Base-by-base conservation (phyloP, 768 basidiomycete genomes). In the Sporobolomyces pararoseus region DNA sequence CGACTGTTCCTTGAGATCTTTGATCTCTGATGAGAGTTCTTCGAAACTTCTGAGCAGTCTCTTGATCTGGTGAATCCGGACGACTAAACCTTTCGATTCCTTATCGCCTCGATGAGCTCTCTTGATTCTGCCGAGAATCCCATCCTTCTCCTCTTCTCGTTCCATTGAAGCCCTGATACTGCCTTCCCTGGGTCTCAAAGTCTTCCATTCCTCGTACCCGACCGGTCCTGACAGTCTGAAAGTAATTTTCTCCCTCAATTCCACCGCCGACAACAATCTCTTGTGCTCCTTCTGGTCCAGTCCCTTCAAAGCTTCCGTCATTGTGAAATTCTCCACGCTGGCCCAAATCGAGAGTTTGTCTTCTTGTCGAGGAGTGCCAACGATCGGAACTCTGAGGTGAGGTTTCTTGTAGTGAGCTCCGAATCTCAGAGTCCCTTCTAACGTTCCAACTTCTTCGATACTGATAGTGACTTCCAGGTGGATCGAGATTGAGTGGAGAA, bases 21-120 rank as follows among this genome's bases (percentile, higher is more conserved):
- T 21, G 13, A 25, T 3, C 32, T 58, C 29, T 0, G 12, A 31
- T 23, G 10, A 25, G 16, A 65, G 21, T 19, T 52, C 59, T 16
- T 57, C 39, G 5, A 39, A n/a, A 12, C 7, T 35, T 6, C 21
- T n/a, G 4, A 66, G 13, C 16, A 73, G 13, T n/a, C 55, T 9
- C 54, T 66, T 65, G 32, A 68, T 25, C 58, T 66, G 63, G 63
- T 62, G 67, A 5, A 66, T 50, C 21, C 71, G 35, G 21, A 72
- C 53, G 23, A 68, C 51, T 29, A 72, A 44, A 1, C 66, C 71
- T 16, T 62, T 37, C 23, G 6, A 14, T 46, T 57, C 46, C 1
- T 25, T 21, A 14, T 47, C n/a, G 39, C 25, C 35, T 1, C 14
- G n/a, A 46, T 2, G 12, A 44, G 27, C 25, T 5, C 53, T 13